Conservation (phyloP, 2,329 filamentous ascomycete species). For the Sclerotiophoma versabilis region DNA sequence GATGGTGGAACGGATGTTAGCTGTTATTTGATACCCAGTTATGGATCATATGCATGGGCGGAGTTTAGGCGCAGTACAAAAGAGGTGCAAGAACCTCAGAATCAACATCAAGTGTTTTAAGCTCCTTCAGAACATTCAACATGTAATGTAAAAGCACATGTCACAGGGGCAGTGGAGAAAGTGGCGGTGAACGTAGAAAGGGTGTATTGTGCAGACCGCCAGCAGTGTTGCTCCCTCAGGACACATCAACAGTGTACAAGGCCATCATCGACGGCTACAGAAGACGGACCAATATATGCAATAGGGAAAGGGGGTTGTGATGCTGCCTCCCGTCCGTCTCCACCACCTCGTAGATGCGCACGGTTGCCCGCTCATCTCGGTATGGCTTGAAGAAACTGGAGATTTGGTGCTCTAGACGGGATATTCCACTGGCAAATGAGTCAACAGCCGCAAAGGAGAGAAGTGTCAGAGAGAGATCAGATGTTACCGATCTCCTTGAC, state of each 20-base stretch:
- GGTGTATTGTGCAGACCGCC: slow-evolving; percentile 18
- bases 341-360: slow-evolving; percentile 23
- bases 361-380: slow-evolving; percentile 28
- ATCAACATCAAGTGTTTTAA: background rate
- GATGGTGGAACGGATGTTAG: background rate
- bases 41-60: slow-evolving; percentile 20
- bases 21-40: slow-evolving; percentile 15
- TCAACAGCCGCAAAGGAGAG: slow-evolving; percentile 43
- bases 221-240: slow-evolving; percentile 41
- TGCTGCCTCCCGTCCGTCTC: slow-evolving; percentile 27
- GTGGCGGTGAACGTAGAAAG: slow-evolving; percentile 6
- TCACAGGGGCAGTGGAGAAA: background rate
- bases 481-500: slow-evolving; percentile 93
- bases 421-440: slow-evolving; percentile 32
- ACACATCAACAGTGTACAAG: slow-evolving; percentile 42
- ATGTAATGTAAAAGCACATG: background rate
- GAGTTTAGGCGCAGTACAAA: slow-evolving; percentile 10
- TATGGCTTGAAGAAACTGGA: slow-evolving; percentile 18
- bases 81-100: background rate
- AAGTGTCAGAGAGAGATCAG: slow-evolving; percentile 58
- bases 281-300: slow-evolving; percentile 38
- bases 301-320: slow-evolving; percentile 25
- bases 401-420: slow-evolving; percentile 26
- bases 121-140: background rate
- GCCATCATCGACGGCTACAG: slow-evolving; percentile 34